Conservation (phyloP, 1,139 yeast genomes). For the Meyerozyma sp. region DNA sequence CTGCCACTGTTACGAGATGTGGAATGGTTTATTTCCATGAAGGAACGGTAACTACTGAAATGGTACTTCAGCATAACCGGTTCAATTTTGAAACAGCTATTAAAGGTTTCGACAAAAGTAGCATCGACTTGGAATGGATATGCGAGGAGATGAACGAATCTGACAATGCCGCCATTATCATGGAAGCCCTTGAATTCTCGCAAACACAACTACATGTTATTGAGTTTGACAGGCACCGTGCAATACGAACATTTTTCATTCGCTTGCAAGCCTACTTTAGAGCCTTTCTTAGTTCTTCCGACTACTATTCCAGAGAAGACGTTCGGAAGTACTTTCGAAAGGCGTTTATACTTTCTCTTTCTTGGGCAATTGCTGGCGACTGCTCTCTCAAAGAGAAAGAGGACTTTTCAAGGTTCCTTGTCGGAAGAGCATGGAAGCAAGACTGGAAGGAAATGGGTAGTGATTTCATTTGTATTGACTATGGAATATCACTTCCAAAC, state of each 20-base stretch:
- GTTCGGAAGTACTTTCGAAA: constrained; percentile 28
- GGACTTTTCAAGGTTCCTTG: constrained; percentile 30
- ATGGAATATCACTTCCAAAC: constrained; percentile 41
- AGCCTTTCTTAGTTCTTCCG: background rate
- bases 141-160: constrained; percentile 3
- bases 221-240: constrained; percentile 39
- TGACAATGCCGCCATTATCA: background rate
- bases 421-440: constrained; percentile 12
- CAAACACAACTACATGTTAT: constrained; percentile 45
- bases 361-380: constrained; percentile 75
- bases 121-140: background rate
- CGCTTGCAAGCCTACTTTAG: constrained; percentile 20
- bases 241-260: constrained; percentile 31
- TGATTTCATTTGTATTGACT: constrained; percentile 27
- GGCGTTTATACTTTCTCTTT: constrained; percentile 38
- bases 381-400: constrained; percentile 33
- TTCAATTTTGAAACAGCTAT: constrained; percentile 2
- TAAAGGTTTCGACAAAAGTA: background rate
- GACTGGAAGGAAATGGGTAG: constrained; percentile 7
- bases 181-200: background rate
- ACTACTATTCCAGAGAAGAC: constrained; percentile 13
- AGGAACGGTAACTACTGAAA: constrained; percentile 19
- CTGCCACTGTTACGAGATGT: constrained; percentile 91
- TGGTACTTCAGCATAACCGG: constrained; percentile 15
- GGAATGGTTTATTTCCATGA: constrained; percentile 77